Percentiles rank a stretch among this genome's conserved stretches.
phyloP scores from a whole-genome alignment of 306 rosid species.

The Pachyrhizus erosus region DNA sequence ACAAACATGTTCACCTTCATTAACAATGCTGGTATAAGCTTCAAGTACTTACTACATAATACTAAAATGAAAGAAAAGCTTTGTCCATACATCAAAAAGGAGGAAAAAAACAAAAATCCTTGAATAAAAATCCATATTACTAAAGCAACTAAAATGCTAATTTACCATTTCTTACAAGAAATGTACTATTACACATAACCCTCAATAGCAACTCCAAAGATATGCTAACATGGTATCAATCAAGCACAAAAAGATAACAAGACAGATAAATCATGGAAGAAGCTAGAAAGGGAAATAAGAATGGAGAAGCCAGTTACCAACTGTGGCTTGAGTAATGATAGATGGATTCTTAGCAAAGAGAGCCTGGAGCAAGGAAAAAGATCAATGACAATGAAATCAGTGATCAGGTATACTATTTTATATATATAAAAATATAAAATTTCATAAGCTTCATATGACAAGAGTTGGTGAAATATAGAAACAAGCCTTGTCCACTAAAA shows the following conservation, averaged over 20 bases:
- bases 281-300: slow-evolving; percentile 28
- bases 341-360: slow-evolving; percentile 71
- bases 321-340: slow-evolving; percentile 55
- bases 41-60: not conserved
- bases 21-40: not conserved
- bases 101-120: not conserved
- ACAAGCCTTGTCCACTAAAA: not conserved
- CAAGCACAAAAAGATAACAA: slow-evolving; percentile 10
- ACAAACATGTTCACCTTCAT: not conserved
- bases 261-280: slow-evolving; percentile 2
- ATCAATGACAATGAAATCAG: not conserved
- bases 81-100: not conserved
- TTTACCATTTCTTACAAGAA: not conserved
- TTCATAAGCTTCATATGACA: not conserved
- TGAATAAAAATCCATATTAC: not conserved
- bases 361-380: slow-evolving; percentile 64
- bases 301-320: slow-evolving; percentile 54
- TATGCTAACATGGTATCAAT: slow-evolving; percentile 4
- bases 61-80: not conserved
- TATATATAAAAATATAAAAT: not conserved
- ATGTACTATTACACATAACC: not conserved
- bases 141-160: not conserved
- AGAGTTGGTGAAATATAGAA: slow-evolving; percentile 4
- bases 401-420: not conserved
- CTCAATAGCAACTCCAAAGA: not conserved